Evolutionary conservation across 2,329 filamentous ascomycete genomes (phyloP).

Genomic region (Pseudogymnoascus destructans): DNA sequence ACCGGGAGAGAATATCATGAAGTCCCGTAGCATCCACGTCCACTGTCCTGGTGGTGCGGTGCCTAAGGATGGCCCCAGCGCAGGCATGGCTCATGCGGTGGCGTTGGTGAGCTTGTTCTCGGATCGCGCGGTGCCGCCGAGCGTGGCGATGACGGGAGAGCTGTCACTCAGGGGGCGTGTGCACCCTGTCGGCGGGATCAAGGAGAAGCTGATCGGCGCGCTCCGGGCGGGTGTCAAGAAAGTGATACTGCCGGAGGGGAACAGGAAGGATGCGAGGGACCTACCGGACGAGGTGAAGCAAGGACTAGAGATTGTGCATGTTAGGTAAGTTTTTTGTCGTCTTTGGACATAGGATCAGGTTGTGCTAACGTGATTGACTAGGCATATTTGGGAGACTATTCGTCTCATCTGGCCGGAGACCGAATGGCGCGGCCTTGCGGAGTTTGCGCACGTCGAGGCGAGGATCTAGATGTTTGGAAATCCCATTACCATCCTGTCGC

Average conservation of each 20-base stretch:
- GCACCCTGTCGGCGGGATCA: constrained; percentile 91
- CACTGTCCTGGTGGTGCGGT: constrained; percentile 93
- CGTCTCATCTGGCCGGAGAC: constrained; percentile 83
- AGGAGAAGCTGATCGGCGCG: constrained; percentile 95
- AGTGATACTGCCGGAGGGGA: constrained; percentile 75
- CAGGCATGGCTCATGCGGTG: constrained; percentile 86
- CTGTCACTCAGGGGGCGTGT: constrained; percentile 76
- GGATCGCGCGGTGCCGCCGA: constrained; percentile 73
- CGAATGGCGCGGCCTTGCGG: constrained; percentile 65
- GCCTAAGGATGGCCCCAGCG: constrained; percentile 80
- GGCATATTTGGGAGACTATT: constrained; percentile 91
- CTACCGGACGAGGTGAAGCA: constrained; percentile 79
- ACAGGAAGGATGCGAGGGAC: constrained; percentile 85
- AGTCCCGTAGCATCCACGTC: constrained; percentile 83
- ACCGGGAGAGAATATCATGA: constrained; percentile 86
- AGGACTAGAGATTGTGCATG: constrained; percentile 77
- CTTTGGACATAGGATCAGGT: constrained; percentile 16
- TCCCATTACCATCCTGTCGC: too few species aligned
- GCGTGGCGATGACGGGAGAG: constrained; percentile 85
- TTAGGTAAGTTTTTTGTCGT: constrained; percentile 48
- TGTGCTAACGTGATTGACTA: constrained; percentile 27
- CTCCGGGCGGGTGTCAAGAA: constrained; percentile 88
- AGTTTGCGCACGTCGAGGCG: constrained; percentile 60
- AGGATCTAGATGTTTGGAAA: constrained; percentile 43
- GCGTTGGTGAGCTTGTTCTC: constrained; percentile 85